These are phyloP conservation scores for Atractiella rhizophila DNA, from an alignment of 768 basidiomycete species.

Conservation along the genomic window DNA sequence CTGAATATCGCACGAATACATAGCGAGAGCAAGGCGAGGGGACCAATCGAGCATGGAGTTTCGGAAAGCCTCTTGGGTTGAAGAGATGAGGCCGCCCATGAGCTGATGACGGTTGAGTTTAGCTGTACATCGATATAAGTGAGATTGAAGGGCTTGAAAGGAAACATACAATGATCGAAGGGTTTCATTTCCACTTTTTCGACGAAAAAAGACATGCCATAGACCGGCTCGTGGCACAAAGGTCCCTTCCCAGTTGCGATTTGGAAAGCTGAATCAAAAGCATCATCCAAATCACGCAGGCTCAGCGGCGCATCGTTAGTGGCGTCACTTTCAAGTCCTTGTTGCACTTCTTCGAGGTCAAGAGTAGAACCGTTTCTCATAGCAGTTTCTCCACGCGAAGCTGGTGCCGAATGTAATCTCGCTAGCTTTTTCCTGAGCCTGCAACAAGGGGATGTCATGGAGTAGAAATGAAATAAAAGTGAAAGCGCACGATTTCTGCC, in stretches of 20 bases:
- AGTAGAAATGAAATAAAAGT: not conserved
- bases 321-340: not conserved
- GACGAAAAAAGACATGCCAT: constrained; percentile 74
- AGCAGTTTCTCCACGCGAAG: not conserved
- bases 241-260: constrained; percentile 84
- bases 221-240: constrained; percentile 77
- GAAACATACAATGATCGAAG: not conserved
- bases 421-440: not conserved
- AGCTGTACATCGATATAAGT: constrained; percentile 28
- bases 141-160: not conserved
- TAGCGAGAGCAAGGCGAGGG: constrained; percentile 81
- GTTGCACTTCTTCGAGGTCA: too few species aligned
- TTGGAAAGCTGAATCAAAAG: constrained; percentile 82
- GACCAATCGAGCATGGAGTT: constrained; percentile 89
- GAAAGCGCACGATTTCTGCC: constrained; percentile 16
- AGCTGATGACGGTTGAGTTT: constrained; percentile 59
- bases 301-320: constrained; percentile 5
- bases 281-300: constrained; percentile 42
- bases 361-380: not conserved
- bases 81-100: constrained; percentile 69
- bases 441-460: not conserved
- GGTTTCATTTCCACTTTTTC: constrained; percentile 38
- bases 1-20: constrained; percentile 97
- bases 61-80: constrained; percentile 66
- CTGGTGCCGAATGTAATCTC: not conserved